A percentile compares a stretch with the other conserved stretches of the same genome.
These are phyloP conservation scores for Phytopythium cucurbitacearum DNA, from an alignment of 352 stramenopile genomes.

Conservation along the genomic window DNA sequence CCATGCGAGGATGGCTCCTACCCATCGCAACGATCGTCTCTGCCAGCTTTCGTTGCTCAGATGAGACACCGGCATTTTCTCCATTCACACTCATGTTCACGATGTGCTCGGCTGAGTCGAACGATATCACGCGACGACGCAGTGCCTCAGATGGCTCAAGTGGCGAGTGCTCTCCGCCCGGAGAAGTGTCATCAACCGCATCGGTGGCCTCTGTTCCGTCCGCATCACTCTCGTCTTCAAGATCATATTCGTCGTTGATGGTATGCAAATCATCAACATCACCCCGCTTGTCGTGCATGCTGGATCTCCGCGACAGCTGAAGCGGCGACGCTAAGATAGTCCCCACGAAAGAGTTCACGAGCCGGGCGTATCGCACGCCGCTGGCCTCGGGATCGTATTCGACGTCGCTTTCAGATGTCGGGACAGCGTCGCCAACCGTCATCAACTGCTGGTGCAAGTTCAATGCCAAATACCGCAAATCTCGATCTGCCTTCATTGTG, in stretches of 20 bases:
- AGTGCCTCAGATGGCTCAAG: slow-evolving; percentile 59
- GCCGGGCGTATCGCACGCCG: slow-evolving; percentile 35
- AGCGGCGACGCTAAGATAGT: slow-evolving; percentile 36
- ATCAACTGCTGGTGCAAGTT: slow-evolving; percentile 85
- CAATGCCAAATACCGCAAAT: slow-evolving; percentile 72
- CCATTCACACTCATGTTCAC: slow-evolving; percentile 50
- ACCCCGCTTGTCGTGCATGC: slow-evolving; percentile 17
- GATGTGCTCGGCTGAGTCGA: slow-evolving; percentile 73
- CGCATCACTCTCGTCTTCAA: slow-evolving; percentile 16
- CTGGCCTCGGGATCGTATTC: slow-evolving; percentile 32
- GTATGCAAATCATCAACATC: slow-evolving; percentile 28
- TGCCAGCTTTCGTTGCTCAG: slow-evolving; percentile 60
- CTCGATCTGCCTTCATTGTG: slow-evolving; percentile 82
- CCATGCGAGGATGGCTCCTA: slow-evolving; percentile 10
- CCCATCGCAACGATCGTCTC: slow-evolving; percentile 74
- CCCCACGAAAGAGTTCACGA: slow-evolving; percentile 59
- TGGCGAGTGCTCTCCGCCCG: slow-evolving; percentile 9
- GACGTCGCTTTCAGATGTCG: slow-evolving; percentile 52
- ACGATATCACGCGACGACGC: slow-evolving; percentile 65
- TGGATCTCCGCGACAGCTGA: slow-evolving; percentile 22
- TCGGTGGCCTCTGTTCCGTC: slow-evolving; percentile 4
- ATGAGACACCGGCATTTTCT: slow-evolving; percentile 28
- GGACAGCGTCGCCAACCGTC: slow-evolving; percentile 65
- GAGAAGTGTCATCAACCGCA: slow-evolving; percentile 8
- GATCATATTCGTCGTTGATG: slow-evolving; percentile 26